A percentile compares a stretch with the other conserved stretches of the same genome.
Conservation (phyloP, 2,329 filamentous ascomycete genomes). For the Trichoderma lentiforme region DNA sequence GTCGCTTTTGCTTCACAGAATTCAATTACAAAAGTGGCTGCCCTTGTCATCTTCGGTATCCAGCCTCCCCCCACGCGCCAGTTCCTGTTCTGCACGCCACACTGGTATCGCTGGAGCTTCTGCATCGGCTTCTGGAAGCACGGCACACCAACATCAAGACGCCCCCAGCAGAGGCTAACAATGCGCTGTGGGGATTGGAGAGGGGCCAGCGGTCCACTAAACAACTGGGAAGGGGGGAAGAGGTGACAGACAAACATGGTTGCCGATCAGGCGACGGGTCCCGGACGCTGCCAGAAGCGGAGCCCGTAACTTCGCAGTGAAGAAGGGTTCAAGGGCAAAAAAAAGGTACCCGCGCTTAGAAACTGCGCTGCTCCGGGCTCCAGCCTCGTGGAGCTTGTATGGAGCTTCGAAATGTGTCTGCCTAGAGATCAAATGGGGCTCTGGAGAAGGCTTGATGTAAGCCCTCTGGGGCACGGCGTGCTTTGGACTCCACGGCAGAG, state of each 20-base stretch:
- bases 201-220: background rate
- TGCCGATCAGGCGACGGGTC: constrained; percentile 13
- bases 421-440: constrained; percentile 16
- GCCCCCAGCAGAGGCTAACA: background rate
- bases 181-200: background rate
- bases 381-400: constrained; percentile 15
- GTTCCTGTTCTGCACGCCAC: background rate
- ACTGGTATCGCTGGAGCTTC: constrained; percentile 6
- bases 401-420: constrained; percentile 17
- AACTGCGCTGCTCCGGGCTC: background rate
- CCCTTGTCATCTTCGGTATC: background rate
- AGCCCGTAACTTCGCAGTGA: background rate
- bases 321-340: background rate
- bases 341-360: background rate
- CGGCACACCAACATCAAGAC: constrained; percentile 16
- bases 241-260: background rate
- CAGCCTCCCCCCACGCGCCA: constrained; percentile 14
- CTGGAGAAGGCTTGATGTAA: constrained; percentile 8
- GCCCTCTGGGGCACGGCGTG: constrained; percentile 13
- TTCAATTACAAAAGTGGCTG: constrained; percentile 18
- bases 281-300: constrained; percentile 13
- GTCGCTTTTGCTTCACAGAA: constrained; percentile 13
- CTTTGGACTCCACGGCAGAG: background rate
- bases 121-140: constrained; percentile 21
- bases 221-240: background rate